Base-by-base conservation (phyloP, 2,329 filamentous ascomycete genomes). In the Rugonectria rugulosa region DNA sequence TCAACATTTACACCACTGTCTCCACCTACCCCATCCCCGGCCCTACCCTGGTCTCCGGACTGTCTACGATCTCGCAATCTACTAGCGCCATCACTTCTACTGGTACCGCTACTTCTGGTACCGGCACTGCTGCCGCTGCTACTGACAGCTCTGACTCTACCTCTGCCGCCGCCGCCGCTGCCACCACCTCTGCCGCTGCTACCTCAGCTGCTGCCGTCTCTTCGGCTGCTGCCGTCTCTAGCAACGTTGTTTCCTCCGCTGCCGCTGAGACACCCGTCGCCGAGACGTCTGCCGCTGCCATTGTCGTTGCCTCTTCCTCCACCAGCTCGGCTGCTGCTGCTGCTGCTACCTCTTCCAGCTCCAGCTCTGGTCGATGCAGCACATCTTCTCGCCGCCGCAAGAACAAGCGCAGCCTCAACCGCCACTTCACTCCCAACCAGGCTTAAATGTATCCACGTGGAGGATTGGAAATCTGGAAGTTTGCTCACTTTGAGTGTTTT, bases 1-100 rank as follows among this genome's bases (percentile, higher is more conserved):
- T 73, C 65, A 71, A 73, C 66, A 66, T 70, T 47, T 72, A 72
- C 65, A 64, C 42, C 36, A 56, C 53, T 43, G 48, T 66, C 41
- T 61, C 43, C 36, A 57, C 57, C 57, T 72, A 72, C 63, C 57
- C 60, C 42, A 65, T 72, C 47, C 68, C 70, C 19, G 68, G 69
- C 8, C 68, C 70, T 31, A 60, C 61, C 21, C 19, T 72, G 50
- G 68, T 65, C n/a, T 46, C 53, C 26, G 61, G 62, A 52, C 48
- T 58, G 32, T 38, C 61, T 23, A 47, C 59, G 31, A 56, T 66
- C 21, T 38, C 45, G 15, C 65, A 68, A 61, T 20, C 11, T 43
- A 60, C 47, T 51, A 59, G 67, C 32, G 53, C 57, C 27, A 36
- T 61, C 34, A 26, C 50, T 19, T 61, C 57, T 48, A 60, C 53